These are phyloP conservation scores for Pyrenula massariospora DNA, from an alignment of 495 filamentous ascomycete genomes.

Conservation along the genomic window DNA sequence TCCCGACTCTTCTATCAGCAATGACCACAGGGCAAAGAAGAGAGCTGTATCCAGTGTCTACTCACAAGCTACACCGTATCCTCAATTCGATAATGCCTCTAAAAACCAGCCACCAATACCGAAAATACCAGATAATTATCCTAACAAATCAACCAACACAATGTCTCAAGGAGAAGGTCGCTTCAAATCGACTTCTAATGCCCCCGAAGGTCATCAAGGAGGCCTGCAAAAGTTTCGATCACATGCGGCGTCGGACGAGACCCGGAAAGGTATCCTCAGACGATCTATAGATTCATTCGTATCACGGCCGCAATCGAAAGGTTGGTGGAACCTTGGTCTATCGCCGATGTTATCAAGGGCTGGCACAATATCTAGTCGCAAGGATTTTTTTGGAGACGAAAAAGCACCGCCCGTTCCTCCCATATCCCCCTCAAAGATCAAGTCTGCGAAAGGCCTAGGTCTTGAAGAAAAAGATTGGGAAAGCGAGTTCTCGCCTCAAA, in stretches of 20 bases:
- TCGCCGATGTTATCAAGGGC: constrained; percentile 55
- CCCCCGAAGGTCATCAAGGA: constrained; percentile 9
- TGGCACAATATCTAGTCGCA: constrained; percentile 19
- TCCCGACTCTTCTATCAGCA: constrained; percentile 34
- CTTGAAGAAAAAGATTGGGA: constrained; percentile 20
- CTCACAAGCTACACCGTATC: constrained; percentile 43
- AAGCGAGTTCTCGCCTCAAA: constrained; percentile 27
- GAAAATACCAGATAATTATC: constrained; percentile 39
- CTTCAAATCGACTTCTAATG: constrained; percentile 9
- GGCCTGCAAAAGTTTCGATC: too few relatives aligned
- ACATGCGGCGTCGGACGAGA: constrained; percentile 20
- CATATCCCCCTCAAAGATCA: constrained; percentile 15
- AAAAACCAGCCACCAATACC: constrained; percentile 48
- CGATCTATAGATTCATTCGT: constrained; percentile 18
- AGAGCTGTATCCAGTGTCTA: constrained; percentile 55
- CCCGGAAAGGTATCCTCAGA: constrained; percentile 17
- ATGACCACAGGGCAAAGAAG: constrained; percentile 7
- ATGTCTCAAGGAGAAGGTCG: constrained; percentile 38
- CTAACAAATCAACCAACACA: constrained; percentile 12
- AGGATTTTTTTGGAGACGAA: constrained; percentile 16
- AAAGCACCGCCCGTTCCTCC: constrained; percentile 21
- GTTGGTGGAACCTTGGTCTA: constrained; percentile 83
- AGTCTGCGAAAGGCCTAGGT: constrained; percentile 8
- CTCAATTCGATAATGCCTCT: constrained; percentile 10
- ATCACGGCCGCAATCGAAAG: constrained; percentile 50